These are phyloP conservation scores for Eucalyptus cloeziana DNA, from an alignment of 345 rosid species.

Conservation along the genomic window DNA sequence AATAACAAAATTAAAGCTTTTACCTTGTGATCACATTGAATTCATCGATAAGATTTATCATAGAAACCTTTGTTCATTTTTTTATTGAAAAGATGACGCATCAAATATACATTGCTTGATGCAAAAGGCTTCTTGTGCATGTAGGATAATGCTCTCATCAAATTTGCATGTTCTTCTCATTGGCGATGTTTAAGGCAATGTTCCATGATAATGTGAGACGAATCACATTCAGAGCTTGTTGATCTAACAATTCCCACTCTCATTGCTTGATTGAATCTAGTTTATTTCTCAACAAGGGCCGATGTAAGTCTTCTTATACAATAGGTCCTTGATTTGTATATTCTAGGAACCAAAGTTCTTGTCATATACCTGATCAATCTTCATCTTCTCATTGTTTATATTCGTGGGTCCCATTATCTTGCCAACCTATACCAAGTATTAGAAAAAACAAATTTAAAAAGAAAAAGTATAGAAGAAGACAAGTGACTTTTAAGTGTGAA, in stretches of 20 bases:
- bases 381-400: background rate
- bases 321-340: background rate
- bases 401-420: background rate
- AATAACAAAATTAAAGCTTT: background rate
- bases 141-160: background rate
- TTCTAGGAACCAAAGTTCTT: background rate
- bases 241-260: background rate
- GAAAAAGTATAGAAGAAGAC: background rate
- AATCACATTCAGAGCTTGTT: background rate
- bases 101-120: too few relatives aligned
- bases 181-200: background rate
- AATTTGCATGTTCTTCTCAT: background rate
- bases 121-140: background rate
- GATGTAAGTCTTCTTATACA: background rate
- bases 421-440: background rate
- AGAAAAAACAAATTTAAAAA: background rate
- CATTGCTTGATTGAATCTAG: background rate
- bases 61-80: background rate
- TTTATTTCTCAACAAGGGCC: background rate
- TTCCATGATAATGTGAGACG: too few relatives aligned
- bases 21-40: background rate
- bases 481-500: background rate
- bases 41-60: background rate
- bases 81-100: background rate
- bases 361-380: background rate